Conservation (phyloP, 179 eudicot genomes). For the Spergularia azorica region DNA sequence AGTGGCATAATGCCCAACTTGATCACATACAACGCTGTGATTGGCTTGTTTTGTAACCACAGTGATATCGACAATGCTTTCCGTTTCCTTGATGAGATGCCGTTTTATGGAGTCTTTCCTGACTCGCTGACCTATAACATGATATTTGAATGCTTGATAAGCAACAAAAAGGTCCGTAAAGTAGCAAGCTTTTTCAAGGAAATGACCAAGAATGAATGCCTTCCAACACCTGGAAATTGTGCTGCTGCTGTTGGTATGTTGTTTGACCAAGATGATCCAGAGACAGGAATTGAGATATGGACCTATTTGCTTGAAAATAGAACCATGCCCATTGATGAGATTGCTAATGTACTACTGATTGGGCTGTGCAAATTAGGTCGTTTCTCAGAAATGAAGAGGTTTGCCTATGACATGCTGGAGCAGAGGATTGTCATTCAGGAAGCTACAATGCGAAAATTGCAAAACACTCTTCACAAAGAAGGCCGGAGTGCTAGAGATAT, state of each 20-base stretch:
- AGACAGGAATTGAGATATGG: slow-evolving; percentile 73
- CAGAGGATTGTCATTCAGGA: slow-evolving; percentile 55
- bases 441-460: slow-evolving; percentile 67
- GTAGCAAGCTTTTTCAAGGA: slow-evolving; percentile 67
- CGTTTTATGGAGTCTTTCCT: slow-evolving; percentile 69
- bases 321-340: slow-evolving; percentile 48
- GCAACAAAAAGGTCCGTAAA: slow-evolving; percentile 60
- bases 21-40: slow-evolving; percentile 63
- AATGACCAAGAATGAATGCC: slow-evolving; percentile 78
- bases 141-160: slow-evolving; percentile 70
- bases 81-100: slow-evolving; percentile 72
- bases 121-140: slow-evolving; percentile 63
- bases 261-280: slow-evolving; percentile 77
- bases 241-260: slow-evolving; percentile 63
- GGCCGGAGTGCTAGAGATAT: slow-evolving; percentile 52
- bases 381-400: slow-evolving; percentile 56
- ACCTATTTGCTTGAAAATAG: slow-evolving; percentile 52
- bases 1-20: slow-evolving; percentile 60
- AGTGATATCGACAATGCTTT: slow-evolving; percentile 60
- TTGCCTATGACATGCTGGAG: slow-evolving; percentile 59
- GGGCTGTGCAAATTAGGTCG: slow-evolving; percentile 61
- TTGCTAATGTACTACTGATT: slow-evolving; percentile 65
- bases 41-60: slow-evolving; percentile 67
- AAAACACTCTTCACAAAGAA: slow-evolving; percentile 44
- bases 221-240: slow-evolving; percentile 58